Evolutionary conservation across 164 flowering plant genomes (phyloP).

Genomic region (Sextonia rubra): DNA sequence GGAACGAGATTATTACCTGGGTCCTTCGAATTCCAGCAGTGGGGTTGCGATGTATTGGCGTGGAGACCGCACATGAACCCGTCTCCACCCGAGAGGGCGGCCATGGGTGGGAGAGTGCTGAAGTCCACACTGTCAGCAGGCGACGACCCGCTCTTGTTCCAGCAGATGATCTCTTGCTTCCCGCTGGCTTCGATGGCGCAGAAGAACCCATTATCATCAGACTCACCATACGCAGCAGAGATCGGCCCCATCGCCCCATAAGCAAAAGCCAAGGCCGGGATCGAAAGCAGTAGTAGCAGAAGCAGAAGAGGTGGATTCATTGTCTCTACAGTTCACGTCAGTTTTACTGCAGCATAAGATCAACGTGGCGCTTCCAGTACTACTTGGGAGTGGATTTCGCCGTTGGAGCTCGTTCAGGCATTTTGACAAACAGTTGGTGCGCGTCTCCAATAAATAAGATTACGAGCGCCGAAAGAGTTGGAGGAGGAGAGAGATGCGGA

Average conservation of each 20-base stretch:
- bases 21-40: conserved; percentile 52
- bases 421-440: conserved; percentile 1
- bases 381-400: background rate
- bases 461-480: too few species aligned
- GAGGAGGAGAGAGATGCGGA: too few species aligned
- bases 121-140: conserved; percentile 17
- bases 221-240: conserved; percentile 65
- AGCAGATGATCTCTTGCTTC: conserved; percentile 66
- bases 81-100: conserved; percentile 77
- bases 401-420: background rate
- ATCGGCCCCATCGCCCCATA: conserved; percentile 83
- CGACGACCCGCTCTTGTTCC: conserved; percentile 50
- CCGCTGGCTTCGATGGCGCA: conserved; percentile 93
- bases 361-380: background rate
- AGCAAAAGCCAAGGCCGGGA: conserved; percentile 29
- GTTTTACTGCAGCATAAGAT: background rate
- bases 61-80: conserved; percentile 77
- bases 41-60: conserved; percentile 56
- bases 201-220: conserved; percentile 45
- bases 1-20: conserved; percentile 64
- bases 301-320: background rate
- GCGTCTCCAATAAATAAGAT: background rate
- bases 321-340: background rate
- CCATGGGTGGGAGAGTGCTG: conserved; percentile 48
- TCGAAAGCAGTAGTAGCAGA: conserved; percentile 19